Evolutionary conservation across 2,329 filamentous ascomycete genomes (phyloP), one percentile per base, ranked within the genome.

Genomic region (Monilinia vaccinii-corymbosi): DNA sequence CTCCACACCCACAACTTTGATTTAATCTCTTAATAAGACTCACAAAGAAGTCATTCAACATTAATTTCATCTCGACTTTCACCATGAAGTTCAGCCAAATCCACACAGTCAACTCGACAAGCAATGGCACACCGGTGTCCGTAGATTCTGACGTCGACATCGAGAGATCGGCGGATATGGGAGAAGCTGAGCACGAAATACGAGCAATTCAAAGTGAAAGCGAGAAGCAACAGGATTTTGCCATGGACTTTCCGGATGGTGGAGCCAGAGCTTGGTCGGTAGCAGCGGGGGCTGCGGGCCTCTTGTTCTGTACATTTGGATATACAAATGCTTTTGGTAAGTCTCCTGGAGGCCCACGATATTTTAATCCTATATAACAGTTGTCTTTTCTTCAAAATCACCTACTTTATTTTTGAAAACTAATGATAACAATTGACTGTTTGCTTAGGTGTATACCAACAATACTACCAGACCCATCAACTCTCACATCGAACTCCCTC

Each of bases 241-340:
- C 38, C 14, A 53, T 59, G 56, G 40, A 51, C 21, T 59, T 59
- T 36, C 82, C 82, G 1, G 81, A 84, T 61, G 81, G 81, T 28
- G 82, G 82, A 4, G 9, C 11, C 8, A 46, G 10, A 46, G 82
- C 83, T 7, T 85, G 81, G 81, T 72, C 80, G 7, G 77, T 78
- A 1, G 80, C 85, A 66, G 64, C 75, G 4, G 78, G 77, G 23
- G 73, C 69, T 0, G 76, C 74, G 61, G 75, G 71, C 21, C 72
- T 71, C 48, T 64, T 77, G 40, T 79, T 79, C 61, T 74, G 75
- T 51, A 76, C 73, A 63, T 79, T 78, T 65, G 78, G 77, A 32
- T 78, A 75, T 72, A 75, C 76, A 45, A 76, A 75, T 57, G 75
- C 56, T 38, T 59, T 59, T 52, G 56, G 75, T 73, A 40, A 8